These are phyloP conservation scores for Xylaria castorea DNA, from an alignment of 495 filamentous ascomycete species.

Conservation along the genomic window DNA sequence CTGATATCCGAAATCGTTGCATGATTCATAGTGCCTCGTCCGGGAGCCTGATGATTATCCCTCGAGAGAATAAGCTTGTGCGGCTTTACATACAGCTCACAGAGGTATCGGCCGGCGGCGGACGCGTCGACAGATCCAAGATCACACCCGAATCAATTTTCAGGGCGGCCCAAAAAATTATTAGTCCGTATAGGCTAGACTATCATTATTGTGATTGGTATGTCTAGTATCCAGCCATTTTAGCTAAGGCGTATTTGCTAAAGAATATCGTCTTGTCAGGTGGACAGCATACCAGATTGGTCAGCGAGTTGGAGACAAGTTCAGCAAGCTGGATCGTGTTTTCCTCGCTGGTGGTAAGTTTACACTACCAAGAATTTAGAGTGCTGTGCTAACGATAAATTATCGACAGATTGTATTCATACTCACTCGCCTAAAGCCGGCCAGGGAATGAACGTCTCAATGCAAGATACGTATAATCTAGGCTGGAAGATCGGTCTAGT, in stretches of 20 bases:
- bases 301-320: conserved; percentile 72
- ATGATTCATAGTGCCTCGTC: conserved; percentile 69
- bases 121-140: conserved; percentile 56
- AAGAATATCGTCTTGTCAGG: conserved; percentile 26
- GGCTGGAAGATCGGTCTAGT: conserved; percentile 77
- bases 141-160: conserved; percentile 67
- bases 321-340: conserved; percentile 64
- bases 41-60: conserved; percentile 73
- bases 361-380: background rate
- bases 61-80: conserved; percentile 69
- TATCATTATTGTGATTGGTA: conserved; percentile 68
- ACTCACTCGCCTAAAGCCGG: conserved; percentile 75
- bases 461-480: conserved; percentile 74
- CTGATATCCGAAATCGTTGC: conserved; percentile 72
- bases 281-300: conserved; percentile 67
- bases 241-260: background rate
- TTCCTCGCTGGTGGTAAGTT: conserved; percentile 64
- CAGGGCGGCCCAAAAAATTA: conserved; percentile 62
- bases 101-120: conserved; percentile 51
- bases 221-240: background rate
- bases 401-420: conserved; percentile 60
- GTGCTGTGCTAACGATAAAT: background rate
- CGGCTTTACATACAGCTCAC: conserved; percentile 74
- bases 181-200: conserved; percentile 66
- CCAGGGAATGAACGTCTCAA: conserved; percentile 77